Conservation (phyloP, 2,329 filamentous ascomycete genomes). For the Colletotrichum chrysophilum region DNA sequence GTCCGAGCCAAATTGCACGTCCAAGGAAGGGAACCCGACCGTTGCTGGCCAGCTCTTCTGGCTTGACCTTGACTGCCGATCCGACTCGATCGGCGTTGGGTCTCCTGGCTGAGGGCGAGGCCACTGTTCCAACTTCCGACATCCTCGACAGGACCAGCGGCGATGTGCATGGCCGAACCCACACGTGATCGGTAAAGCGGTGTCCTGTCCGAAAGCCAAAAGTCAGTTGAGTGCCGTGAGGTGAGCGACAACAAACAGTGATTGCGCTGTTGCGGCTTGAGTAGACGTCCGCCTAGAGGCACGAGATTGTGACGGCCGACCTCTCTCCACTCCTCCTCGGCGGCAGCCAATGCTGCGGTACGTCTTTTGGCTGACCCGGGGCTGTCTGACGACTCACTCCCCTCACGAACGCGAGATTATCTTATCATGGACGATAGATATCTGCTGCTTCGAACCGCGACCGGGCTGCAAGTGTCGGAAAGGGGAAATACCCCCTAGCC, state of each 20-base stretch:
- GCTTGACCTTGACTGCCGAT: not conserved
- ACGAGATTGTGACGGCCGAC: not conserved
- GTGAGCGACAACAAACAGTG: not conserved
- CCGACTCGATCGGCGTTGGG: not conserved
- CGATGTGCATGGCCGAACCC: not conserved
- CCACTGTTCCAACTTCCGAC: not conserved
- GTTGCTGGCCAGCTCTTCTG: not conserved
- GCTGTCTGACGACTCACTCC: not conserved
- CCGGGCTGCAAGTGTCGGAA: not conserved
- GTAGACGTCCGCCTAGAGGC: not conserved
- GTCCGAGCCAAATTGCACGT: not conserved
- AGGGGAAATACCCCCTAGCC: not conserved
- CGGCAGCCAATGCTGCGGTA: not conserved
- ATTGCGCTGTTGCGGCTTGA: not conserved
- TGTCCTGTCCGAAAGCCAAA: not conserved
- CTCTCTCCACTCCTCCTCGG: not conserved
- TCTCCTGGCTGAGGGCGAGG: not conserved
- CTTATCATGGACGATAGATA: not conserved
- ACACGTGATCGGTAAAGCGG: constrained; percentile 6
- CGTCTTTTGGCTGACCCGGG: not conserved
- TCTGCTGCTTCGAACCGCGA: not conserved
- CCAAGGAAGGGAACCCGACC: not conserved
- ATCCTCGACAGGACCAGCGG: not conserved
- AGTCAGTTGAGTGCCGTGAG: not conserved
- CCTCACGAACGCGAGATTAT: not conserved